These are phyloP conservation scores for Tirmania nivea DNA, from an alignment of 495 filamentous ascomycete species.

Conservation along the genomic window DNA sequence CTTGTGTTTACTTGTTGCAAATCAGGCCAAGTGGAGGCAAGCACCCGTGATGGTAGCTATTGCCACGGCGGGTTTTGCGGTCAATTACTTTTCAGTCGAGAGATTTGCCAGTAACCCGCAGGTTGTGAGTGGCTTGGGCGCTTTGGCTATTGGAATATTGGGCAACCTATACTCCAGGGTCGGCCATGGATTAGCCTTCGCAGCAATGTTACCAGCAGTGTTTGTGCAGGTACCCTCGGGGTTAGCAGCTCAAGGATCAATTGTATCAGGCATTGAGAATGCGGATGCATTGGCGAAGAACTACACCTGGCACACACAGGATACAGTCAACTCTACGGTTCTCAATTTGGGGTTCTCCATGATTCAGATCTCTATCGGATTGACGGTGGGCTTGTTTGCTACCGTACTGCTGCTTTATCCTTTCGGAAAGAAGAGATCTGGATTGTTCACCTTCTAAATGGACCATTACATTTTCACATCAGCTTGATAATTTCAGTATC, in stretches of 20 bases:
- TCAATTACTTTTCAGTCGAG: conserved; percentile 56
- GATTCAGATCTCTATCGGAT: conserved; percentile 80
- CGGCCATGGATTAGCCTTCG: conserved; percentile 61
- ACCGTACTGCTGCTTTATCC: conserved; percentile 78
- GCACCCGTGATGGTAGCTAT: conserved; percentile 70
- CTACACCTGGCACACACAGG: conserved; percentile 23
- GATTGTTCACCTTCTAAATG: conserved; percentile 63
- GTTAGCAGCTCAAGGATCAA: conserved; percentile 59
- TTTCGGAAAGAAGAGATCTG: conserved; percentile 80
- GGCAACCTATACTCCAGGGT: conserved; percentile 71
- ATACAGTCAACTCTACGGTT: conserved; percentile 33
- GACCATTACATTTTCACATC: not conserved
- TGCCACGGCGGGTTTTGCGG: conserved; percentile 63
- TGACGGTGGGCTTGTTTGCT: conserved; percentile 75
- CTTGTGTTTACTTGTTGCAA: conserved; percentile 61
- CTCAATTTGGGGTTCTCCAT: conserved; percentile 74
- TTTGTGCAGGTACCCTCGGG: conserved; percentile 88
- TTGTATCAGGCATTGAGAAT: conserved; percentile 65
- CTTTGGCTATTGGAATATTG: conserved; percentile 63
- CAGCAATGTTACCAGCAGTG: conserved; percentile 76
- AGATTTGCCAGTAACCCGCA: conserved; percentile 59
- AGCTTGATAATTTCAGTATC: not conserved
- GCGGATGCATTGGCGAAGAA: conserved; percentile 53
- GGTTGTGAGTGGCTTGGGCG: conserved; percentile 64
- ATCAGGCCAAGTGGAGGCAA: conserved; percentile 79